A percentile compares a stretch with the other conserved stretches of the same genome.
Conservation (phyloP, 768 basidiomycete genomes). For the Pleurotus ostreatus region DNA sequence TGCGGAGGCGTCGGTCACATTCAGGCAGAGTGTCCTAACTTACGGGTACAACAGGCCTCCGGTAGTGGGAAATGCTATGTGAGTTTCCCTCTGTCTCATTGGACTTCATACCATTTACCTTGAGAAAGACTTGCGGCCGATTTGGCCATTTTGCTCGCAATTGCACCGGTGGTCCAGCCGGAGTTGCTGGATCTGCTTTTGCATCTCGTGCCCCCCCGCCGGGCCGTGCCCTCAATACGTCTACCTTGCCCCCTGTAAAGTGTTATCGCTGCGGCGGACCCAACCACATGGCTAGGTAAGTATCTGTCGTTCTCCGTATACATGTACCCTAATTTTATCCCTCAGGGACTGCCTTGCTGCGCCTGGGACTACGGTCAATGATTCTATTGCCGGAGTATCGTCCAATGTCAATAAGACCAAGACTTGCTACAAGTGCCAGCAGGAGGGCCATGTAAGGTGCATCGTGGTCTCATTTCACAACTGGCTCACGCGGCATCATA, state of each 20-base stretch:
- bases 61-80: conserved; percentile 84
- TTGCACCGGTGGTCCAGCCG: conserved; percentile 54
- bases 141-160: conserved; percentile 78
- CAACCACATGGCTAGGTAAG: conserved; percentile 81
- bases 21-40: conserved; percentile 80
- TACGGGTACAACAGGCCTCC: conserved; percentile 61
- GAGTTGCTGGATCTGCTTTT: conserved; percentile 37
- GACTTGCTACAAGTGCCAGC: conserved; percentile 87
- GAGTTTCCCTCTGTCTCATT: conserved; percentile 20
- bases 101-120: conserved; percentile 10
- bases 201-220: conserved; percentile 69
- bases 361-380: conserved; percentile 50
- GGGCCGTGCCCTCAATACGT: conserved; percentile 70
- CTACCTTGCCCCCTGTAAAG: conserved; percentile 77
- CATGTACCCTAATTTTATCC: conserved; percentile 4
- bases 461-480: not conserved
- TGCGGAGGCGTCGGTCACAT: conserved; percentile 92
- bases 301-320: conserved; percentile 9
- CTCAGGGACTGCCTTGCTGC: conserved; percentile 75
- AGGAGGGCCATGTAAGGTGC: conserved; percentile 77
- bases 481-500: conserved; percentile 20
- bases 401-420: conserved; percentile 56
- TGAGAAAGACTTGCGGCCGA: conserved; percentile 67
- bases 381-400: conserved; percentile 37
- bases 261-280: conserved; percentile 89